Evolutionary conservation across 257 asterid species (phyloP).

Genomic region (Solanum virginianum): DNA sequence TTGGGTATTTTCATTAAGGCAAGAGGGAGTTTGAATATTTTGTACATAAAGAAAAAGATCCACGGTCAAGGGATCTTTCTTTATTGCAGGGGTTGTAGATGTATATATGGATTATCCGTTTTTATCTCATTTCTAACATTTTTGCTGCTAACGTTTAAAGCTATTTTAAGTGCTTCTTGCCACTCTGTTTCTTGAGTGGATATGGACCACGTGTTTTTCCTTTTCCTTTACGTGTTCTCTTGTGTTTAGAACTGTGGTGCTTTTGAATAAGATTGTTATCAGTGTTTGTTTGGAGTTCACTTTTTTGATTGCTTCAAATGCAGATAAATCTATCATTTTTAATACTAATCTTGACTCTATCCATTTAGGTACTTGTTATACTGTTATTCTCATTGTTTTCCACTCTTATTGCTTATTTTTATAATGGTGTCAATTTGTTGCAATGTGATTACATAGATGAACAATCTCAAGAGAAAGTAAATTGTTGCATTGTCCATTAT

Average conservation of each 20-base stretch:
- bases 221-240: not conserved
- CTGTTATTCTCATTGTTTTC: not conserved
- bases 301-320: constrained; percentile 40
- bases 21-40: not conserved
- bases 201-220: not conserved
- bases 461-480: not conserved
- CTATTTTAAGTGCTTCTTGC: not conserved
- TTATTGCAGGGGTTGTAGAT: not conserved
- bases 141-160: not conserved
- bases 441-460: not conserved
- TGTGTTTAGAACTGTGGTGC: not conserved
- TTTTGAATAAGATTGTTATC: constrained; percentile 11
- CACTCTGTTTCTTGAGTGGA: not conserved
- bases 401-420: not conserved
- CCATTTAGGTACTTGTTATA: not conserved
- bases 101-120: not conserved
- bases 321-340: constrained; percentile 34
- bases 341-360: constrained; percentile 10
- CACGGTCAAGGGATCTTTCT: not conserved
- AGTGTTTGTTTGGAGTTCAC: constrained; percentile 23
- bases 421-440: not conserved
- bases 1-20: not conserved
- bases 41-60: not conserved
- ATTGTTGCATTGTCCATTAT: not conserved
- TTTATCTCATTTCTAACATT: not conserved